Evolutionary conservation across 805 yeast genomes (phyloP).

Genomic region (Sungouiella blattae): DNA sequence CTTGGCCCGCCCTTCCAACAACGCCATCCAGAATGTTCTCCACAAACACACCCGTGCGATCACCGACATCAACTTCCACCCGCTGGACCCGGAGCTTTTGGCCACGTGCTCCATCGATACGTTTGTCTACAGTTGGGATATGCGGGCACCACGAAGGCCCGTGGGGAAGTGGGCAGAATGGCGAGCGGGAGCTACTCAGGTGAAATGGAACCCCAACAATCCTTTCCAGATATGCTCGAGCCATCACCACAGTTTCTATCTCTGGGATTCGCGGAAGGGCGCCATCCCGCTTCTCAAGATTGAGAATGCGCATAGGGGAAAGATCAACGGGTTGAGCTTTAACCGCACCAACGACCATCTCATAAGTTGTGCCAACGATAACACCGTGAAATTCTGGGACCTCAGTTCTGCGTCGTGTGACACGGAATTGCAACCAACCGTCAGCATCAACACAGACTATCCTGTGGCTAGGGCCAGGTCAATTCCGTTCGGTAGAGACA

Average conservation of each 20-base stretch:
- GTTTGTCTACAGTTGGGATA: constrained; percentile 84
- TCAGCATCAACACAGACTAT: constrained; percentile 65
- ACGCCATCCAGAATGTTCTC: constrained; percentile 79
- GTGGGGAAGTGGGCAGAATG: constrained; percentile 84
- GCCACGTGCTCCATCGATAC: constrained; percentile 96
- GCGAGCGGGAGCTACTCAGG: constrained; percentile 93
- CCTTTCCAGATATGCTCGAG: constrained; percentile 78
- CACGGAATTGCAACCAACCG: constrained; percentile 39
- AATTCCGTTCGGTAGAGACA: constrained; percentile 76
- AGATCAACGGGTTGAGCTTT: constrained; percentile 88
- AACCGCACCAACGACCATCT: constrained; percentile 57
- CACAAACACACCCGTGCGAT: constrained; percentile 93
- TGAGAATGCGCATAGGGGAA: constrained; percentile 69
- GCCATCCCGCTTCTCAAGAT: constrained; percentile 67
- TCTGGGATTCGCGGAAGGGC: constrained; percentile 90
- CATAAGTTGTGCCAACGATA: constrained; percentile 83
- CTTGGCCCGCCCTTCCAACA: constrained; percentile 61
- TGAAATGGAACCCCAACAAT: constrained; percentile 83
- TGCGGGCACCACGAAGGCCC: constrained; percentile 75
- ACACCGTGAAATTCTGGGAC: constrained; percentile 51
- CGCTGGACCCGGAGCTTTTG: constrained; percentile 75
- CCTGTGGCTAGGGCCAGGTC: constrained; percentile 89
- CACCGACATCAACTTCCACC: constrained; percentile 92
- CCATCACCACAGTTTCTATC: constrained; percentile 73
- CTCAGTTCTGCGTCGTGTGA: neutral